Evolutionary conservation across 371 early-diverging fungal species (phyloP).

Genomic region (Haplosporangium sp.): DNA sequence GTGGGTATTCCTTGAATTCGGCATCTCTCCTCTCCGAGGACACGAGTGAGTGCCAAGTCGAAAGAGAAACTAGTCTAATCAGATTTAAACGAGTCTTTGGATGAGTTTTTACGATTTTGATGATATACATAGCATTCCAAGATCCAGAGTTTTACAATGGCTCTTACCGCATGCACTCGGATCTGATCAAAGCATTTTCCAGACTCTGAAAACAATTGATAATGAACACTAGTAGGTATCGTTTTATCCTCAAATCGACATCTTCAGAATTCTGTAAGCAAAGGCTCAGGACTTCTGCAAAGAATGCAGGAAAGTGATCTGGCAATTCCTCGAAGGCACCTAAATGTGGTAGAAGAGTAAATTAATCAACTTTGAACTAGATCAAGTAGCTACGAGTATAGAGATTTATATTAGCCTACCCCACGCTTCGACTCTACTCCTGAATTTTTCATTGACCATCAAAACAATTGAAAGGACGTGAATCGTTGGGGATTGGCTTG

Average conservation of each 20-base stretch:
- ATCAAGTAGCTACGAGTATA: background rate
- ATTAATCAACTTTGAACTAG: background rate
- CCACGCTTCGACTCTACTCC: constrained; percentile 72
- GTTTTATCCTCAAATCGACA: constrained; percentile 57
- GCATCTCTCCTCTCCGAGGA: constrained; percentile 61
- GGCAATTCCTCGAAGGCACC: constrained; percentile 64
- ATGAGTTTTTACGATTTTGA: background rate
- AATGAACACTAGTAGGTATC: constrained; percentile 74
- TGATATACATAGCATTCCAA: background rate
- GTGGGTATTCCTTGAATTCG: constrained; percentile 68
- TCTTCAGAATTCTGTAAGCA: constrained; percentile 52
- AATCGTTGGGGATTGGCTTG: constrained; percentile 58
- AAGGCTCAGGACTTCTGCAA: constrained; percentile 66
- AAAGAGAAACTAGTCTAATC: constrained; percentile 72
- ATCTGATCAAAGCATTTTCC: constrained; percentile 79
- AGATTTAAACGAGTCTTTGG: background rate
- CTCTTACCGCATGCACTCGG: constrained; percentile 74
- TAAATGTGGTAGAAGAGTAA: constrained; percentile 12
- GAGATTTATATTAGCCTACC: constrained; percentile 56
- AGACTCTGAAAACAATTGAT: constrained; percentile 84
- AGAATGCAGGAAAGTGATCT: constrained; percentile 69
- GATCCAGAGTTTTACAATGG: background rate
- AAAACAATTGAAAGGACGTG: constrained; percentile 84
- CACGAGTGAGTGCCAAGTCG: constrained; percentile 79
- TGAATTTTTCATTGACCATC: constrained; percentile 89